Conservation (phyloP, 139 green algal genomes). For the Asterochloris erici region DNA sequence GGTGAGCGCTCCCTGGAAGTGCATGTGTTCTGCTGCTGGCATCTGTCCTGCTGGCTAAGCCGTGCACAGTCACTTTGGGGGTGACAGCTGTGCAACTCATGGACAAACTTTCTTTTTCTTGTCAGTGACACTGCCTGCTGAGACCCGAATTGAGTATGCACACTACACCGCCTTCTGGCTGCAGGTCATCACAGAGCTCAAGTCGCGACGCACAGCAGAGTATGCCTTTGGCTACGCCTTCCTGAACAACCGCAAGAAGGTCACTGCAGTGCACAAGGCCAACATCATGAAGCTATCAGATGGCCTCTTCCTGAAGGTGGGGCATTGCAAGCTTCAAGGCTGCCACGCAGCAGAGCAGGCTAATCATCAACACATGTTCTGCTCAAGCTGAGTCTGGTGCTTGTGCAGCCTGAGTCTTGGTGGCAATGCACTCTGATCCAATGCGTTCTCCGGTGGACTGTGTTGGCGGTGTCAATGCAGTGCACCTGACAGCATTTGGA, state of each 20-base stretch:
- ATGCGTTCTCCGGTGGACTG: no score
- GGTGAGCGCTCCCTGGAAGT: slow-evolving; percentile 26
- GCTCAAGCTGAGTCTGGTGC: no score
- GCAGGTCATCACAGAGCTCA: slow-evolving; percentile 71
- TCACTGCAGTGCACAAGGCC: slow-evolving; percentile 78
- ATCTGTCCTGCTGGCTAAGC: background rate
- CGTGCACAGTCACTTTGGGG: no score
- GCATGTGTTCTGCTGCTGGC: background rate
- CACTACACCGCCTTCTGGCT: background rate
- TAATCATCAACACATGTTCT: background rate
- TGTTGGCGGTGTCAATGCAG: background rate
- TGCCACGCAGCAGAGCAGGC: slow-evolving; percentile 22
- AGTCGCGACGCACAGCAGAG: slow-evolving; percentile 67
- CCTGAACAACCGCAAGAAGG: slow-evolving; percentile 72
- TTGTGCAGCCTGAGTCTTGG: no score
- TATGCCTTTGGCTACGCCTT: slow-evolving; percentile 91
- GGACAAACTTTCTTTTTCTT: no score
- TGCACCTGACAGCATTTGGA: background rate
- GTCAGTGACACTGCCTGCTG: no score
- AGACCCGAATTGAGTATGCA: background rate
- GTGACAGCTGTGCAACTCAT: no score
- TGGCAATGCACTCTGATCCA: no score
- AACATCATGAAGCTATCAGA: slow-evolving; percentile 99
- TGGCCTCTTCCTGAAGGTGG: slow-evolving; percentile 73
- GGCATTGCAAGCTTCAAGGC: slow-evolving; percentile 78